phyloP scores from a whole-genome alignment of 228 moss, liverwort and hornwort genomes.

The Sphagnum magellanicum region DNA sequence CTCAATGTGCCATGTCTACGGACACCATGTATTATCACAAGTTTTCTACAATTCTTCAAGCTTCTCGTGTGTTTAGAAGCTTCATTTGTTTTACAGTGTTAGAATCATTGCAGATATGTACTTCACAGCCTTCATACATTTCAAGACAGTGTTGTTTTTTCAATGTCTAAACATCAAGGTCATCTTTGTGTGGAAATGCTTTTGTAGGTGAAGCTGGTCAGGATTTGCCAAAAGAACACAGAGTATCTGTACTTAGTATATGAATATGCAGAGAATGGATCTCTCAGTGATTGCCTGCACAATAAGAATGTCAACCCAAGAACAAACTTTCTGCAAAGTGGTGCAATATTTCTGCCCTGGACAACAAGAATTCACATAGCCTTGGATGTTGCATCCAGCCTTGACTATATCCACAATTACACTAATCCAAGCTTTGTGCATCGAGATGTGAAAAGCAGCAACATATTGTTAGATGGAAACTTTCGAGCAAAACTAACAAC shows the following conservation, averaged over 20 bases:
- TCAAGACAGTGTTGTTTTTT: too few relatives aligned
- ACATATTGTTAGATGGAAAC: constrained; percentile 51
- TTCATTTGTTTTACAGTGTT: too few relatives aligned
- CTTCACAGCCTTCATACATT: too few relatives aligned
- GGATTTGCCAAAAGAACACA: constrained; percentile 44
- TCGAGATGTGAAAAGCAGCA: constrained; percentile 76
- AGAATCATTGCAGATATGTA: too few relatives aligned
- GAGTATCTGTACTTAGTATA: constrained; percentile 71
- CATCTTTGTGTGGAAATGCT: too few relatives aligned
- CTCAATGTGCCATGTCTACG: too few relatives aligned
- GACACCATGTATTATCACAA: too few relatives aligned
- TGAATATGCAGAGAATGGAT: constrained; percentile 81
- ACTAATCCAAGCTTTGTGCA: constrained; percentile 69
- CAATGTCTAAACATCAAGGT: too few relatives aligned
- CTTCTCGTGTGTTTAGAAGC: too few relatives aligned
- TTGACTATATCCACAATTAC: constrained; percentile 85
- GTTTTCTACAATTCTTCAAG: too few relatives aligned
- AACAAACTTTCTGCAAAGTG: constrained; percentile 32
- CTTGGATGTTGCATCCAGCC: constrained; percentile 56
- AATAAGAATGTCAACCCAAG: constrained; percentile 30
- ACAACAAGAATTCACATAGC: constrained; percentile 55
- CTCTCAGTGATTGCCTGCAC: constrained; percentile 70
- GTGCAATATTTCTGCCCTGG: constrained; percentile 54
- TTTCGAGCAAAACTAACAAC: constrained; percentile 78
- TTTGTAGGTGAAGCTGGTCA: constrained; percentile 50